Percentiles rank a stretch among this genome's conserved stretches.
Conservation (phyloP, 2,329 filamentous ascomycete genomes). For the Cladosporium sp. region DNA sequence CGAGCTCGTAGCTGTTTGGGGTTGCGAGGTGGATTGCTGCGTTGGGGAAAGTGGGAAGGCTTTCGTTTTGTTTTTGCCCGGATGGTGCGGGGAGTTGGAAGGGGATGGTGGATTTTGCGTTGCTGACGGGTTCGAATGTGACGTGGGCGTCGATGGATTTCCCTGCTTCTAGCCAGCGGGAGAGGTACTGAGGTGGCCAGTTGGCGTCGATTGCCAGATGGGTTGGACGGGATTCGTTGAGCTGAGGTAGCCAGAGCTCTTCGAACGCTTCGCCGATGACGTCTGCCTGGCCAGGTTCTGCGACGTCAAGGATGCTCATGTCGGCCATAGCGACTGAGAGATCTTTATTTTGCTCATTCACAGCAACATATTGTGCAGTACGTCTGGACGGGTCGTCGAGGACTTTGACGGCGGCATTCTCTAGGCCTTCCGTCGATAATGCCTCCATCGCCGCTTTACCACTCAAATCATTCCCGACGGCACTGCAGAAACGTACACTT, state of each 20-base stretch:
- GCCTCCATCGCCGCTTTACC: conserved; percentile 67
- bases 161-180: conserved; percentile 60
- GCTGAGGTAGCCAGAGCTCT: conserved; percentile 56
- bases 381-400: conserved; percentile 47
- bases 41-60: conserved; percentile 49
- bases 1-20: conserved; percentile 78
- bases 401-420: conserved; percentile 56
- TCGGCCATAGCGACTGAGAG: conserved; percentile 93
- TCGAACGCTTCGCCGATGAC: conserved; percentile 41
- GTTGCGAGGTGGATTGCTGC: conserved; percentile 68
- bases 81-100: conserved; percentile 46
- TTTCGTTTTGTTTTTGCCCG: neutral
- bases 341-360: conserved; percentile 79
- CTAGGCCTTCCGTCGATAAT: conserved; percentile 60
- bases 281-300: conserved; percentile 20
- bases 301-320: conserved; percentile 70
- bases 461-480: conserved; percentile 73
- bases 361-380: conserved; percentile 85
- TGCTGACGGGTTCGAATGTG: conserved; percentile 86
- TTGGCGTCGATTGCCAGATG: conserved; percentile 87
- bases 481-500: conserved; percentile 68
- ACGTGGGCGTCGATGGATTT: conserved; percentile 54
- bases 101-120: conserved; percentile 66
- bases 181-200: conserved; percentile 65
- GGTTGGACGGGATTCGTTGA: conserved; percentile 56